These are phyloP conservation scores for Acer yangbiense DNA, from an alignment of 345 rosid genomes.

Conservation along the genomic window DNA sequence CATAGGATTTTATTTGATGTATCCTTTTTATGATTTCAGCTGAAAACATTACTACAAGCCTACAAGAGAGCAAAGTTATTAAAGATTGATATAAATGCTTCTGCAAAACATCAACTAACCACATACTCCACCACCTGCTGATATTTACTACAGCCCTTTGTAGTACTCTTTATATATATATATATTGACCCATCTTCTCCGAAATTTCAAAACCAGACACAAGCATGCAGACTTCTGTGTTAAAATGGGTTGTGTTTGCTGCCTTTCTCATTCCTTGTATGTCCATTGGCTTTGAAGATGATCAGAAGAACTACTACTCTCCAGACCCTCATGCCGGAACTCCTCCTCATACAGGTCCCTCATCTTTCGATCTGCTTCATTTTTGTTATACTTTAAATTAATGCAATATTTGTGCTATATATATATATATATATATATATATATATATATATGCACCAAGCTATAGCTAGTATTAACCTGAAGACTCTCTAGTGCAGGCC, in stretches of 20 bases:
- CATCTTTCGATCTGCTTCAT: not conserved
- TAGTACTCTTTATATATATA: constrained; percentile 16
- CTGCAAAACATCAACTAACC: constrained; percentile 78
- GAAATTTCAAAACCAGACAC: constrained; percentile 2
- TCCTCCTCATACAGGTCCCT: constrained; percentile 46
- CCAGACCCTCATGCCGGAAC: constrained; percentile 61
- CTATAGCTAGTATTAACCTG: not conserved
- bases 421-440: too few relatives aligned
- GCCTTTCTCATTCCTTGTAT: constrained; percentile 51
- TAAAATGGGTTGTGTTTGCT: constrained; percentile 42
- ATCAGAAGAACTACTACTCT: constrained; percentile 60
- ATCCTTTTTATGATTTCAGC: constrained; percentile 8
- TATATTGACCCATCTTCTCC: constrained; percentile 15
- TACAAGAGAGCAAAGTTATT: constrained; percentile 27
- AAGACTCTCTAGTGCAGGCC: constrained; percentile 9
- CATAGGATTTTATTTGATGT: too few relatives aligned
- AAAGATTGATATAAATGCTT: constrained; percentile 57
- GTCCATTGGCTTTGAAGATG: constrained; percentile 47
- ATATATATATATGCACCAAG: not conserved
- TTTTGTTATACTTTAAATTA: not conserved
- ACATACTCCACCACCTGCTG: constrained; percentile 61
- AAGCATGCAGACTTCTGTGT: constrained; percentile 24
- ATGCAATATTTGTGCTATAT: too few relatives aligned
- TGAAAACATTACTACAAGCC: constrained; percentile 21
- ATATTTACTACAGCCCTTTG: constrained; percentile 56